Evolutionary conservation across 1,284 basidiomycete species (phyloP), one percentile per base, ranked within the genome.

Genomic region (Exobasidium rhododendri): DNA sequence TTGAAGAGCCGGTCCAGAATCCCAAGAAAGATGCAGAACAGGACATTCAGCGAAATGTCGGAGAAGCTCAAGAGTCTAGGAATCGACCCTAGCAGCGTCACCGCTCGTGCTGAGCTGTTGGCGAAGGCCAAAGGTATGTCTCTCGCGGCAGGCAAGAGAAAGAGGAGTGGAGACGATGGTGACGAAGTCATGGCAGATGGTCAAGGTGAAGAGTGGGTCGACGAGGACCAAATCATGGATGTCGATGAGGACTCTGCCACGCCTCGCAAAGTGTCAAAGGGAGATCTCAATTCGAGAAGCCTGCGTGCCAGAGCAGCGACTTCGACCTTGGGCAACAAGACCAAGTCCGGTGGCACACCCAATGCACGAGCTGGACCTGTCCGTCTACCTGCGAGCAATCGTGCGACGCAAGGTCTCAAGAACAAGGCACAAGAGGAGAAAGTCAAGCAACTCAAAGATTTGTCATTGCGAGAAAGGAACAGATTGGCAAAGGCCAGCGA

Each of bases 1-100:
- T 86, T 89, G 78, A 92, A 91, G 85, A 91, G 93, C 83, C 86
- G 88, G 52, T 85, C 96, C 11, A 92, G 91, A 4, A 88, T 94
- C 59, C 94, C 92, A 57, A 89, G 89, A 28, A 77, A 75, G 66
- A 65, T 75, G 62, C 88, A 89, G 61, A 84, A 91, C 65, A 88
- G 92, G 59, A 92, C 91, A n/a, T 83, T 98, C 40, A 85, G 86
- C 55, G 91, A 97, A 79, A 87, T 98, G 78, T 88, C 90, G 44
- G 82, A 85, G 11, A 88, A 87, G 74, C 83, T 98, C 81, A 90
- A 89, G 35, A 87, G 87, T 73, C 89, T 90, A 10, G 94, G 96
- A 0, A 85, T 92, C 68, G 91, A 99, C 80, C 90, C 94, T 4
- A 88, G 87, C 69, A 86, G 86, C 59, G 88, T 99, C 73, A 86